These are phyloP conservation scores for Scleroderma citrinum DNA, from an alignment of 768 basidiomycete genomes.

Conservation along the genomic window DNA sequence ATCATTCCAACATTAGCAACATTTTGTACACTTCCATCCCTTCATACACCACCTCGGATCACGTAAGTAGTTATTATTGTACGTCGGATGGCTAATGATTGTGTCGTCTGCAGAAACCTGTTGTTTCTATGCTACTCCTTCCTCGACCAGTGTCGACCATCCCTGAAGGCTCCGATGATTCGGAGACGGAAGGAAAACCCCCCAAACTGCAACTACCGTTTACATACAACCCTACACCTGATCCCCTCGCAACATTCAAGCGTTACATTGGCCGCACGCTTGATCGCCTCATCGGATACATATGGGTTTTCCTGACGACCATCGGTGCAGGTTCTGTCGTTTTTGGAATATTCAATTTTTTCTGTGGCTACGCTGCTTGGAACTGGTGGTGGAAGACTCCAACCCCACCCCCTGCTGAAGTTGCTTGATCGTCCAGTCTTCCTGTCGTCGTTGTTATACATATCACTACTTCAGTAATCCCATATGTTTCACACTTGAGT, in stretches of 20 bases:
- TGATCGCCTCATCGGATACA: slow-evolving; percentile 70
- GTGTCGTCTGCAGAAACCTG: slow-evolving; percentile 62
- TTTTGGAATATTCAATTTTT: slow-evolving; percentile 68
- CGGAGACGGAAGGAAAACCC: background rate
- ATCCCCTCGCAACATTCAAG: slow-evolving; percentile 50
- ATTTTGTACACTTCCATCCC: slow-evolving; percentile 76
- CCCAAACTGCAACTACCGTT: slow-evolving; percentile 43
- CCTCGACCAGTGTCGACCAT: slow-evolving; percentile 34
- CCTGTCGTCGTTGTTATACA: background rate
- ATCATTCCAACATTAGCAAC: slow-evolving; percentile 52
- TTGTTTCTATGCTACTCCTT: slow-evolving; percentile 67
- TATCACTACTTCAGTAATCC: background rate
- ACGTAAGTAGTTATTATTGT: slow-evolving; percentile 42
- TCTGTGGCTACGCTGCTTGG: slow-evolving; percentile 63
- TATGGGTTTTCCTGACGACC: slow-evolving; percentile 72
- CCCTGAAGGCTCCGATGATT: background rate
- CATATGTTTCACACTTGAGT: too few species aligned
- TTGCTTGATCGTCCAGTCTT: slow-evolving; percentile 7
- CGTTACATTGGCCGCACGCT: slow-evolving; percentile 57
- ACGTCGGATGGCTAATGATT: background rate
- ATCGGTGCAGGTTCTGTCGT: slow-evolving; percentile 71
- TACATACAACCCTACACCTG: slow-evolving; percentile 46
- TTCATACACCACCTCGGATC: slow-evolving; percentile 85
- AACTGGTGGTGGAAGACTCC: slow-evolving; percentile 45
- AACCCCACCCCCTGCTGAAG: slow-evolving; percentile 4